Evolutionary conservation across 305 asterid species (phyloP).

Genomic region (Fraxinus floribunda): DNA sequence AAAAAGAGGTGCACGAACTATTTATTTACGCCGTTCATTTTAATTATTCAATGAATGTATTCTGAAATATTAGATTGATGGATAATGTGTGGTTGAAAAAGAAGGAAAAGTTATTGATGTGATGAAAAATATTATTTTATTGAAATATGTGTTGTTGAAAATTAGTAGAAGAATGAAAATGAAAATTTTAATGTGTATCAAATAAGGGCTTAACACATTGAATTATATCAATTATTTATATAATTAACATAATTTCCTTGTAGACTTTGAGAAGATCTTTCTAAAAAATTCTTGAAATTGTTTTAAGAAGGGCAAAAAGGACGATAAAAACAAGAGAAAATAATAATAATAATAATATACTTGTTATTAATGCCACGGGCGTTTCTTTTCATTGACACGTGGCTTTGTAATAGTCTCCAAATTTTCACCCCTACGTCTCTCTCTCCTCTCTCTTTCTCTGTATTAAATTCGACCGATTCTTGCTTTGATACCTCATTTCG

Average conservation of each 20-base stretch:
- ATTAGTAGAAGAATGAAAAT: too few species aligned
- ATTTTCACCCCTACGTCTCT: background rate
- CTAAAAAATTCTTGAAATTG: background rate
- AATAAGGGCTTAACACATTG: background rate
- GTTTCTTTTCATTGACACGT: constrained; percentile 32
- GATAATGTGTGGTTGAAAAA: too few species aligned
- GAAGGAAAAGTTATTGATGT: too few species aligned
- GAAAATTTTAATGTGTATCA: too few species aligned
- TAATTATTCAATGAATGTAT: background rate
- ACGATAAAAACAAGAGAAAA: background rate
- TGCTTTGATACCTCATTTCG: background rate
- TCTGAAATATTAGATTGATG: too few species aligned
- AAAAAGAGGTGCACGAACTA: background rate
- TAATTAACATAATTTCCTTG: background rate
- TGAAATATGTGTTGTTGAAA: too few species aligned
- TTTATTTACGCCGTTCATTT: background rate
- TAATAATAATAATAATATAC: background rate
- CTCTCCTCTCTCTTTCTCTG: background rate
- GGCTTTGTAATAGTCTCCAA: constrained; percentile 22
- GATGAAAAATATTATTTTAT: too few species aligned
- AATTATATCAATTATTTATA: too few species aligned
- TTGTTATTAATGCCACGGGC: background rate
- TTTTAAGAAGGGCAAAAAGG: background rate
- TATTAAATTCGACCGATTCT: constrained; percentile 12
- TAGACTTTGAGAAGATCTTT: background rate